phyloP scores from a whole-genome alignment of 768 basidiomycete species.

The Fibroporia radiculosa region DNA sequence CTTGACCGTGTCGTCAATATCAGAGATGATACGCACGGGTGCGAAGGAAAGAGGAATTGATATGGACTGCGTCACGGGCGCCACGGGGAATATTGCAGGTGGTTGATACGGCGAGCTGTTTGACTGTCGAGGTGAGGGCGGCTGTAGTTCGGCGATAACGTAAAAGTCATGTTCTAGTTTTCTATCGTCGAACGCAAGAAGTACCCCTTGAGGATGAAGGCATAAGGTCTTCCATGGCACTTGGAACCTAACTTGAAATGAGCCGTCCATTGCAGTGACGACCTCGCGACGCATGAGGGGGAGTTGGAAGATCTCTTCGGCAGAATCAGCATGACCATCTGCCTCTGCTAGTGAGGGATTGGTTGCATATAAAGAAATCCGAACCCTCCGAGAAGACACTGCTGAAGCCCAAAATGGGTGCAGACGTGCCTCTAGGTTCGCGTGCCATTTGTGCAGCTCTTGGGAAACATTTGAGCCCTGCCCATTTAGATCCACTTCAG shows the following conservation, averaged over 20 bases:
- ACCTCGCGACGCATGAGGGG: constrained; percentile 46
- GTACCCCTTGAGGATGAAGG: constrained; percentile 47
- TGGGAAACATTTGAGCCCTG: neutral
- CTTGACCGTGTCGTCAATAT: constrained; percentile 93
- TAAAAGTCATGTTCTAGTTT: constrained; percentile 39
- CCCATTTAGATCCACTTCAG: neutral
- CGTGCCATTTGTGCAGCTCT: constrained; percentile 50
- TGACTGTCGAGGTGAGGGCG: constrained; percentile 25
- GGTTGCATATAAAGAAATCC: constrained; percentile 52
- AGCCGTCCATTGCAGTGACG: constrained; percentile 60
- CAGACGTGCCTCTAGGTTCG: constrained; percentile 70
- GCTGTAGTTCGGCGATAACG: constrained; percentile 44
- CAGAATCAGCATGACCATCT: constrained; percentile 18
- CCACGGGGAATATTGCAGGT: constrained; percentile 5
- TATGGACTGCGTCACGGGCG: constrained; percentile 14
- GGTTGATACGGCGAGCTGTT: constrained; percentile 6
- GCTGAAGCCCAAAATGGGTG: constrained; percentile 77
- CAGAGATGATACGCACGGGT: constrained; percentile 76
- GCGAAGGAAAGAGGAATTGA: constrained; percentile 44
- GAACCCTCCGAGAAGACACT: constrained; percentile 53
- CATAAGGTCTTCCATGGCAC: constrained; percentile 67
- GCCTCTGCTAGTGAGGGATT: constrained; percentile 17
- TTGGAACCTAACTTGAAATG: constrained; percentile 56
- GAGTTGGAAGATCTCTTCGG: constrained; percentile 21
- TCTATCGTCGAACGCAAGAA: constrained; percentile 49